phyloP scores from a whole-genome alignment of 148 eudicot species.

The Vaccinium myrtillus region DNA sequence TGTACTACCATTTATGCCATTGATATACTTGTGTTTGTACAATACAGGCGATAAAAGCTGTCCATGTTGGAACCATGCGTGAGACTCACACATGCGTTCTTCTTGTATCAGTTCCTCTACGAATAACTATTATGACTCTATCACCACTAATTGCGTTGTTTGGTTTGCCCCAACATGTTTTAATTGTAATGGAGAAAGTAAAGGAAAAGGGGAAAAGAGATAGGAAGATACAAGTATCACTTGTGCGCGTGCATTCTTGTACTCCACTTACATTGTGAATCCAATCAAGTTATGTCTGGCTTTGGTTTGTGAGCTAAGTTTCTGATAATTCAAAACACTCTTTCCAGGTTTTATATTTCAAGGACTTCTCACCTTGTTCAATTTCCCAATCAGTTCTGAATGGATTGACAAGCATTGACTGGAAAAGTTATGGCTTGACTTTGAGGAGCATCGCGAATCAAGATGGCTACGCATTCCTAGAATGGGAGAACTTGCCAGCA shows the following conservation, averaged over 20 bases:
- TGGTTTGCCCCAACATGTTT: slow-evolving; percentile 8
- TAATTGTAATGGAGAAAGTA: background rate
- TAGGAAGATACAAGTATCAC: background rate
- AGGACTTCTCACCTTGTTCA: slow-evolving; percentile 65
- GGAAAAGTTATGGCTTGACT: slow-evolving; percentile 73
- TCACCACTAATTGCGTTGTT: background rate
- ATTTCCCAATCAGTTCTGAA: slow-evolving; percentile 53
- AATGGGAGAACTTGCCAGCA: slow-evolving; percentile 81
- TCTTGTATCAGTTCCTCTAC: background rate
- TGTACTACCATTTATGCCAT: background rate
- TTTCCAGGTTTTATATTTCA: slow-evolving; percentile 71
- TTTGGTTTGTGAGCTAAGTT: background rate
- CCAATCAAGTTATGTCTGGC: background rate
- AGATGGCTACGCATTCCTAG: slow-evolving; percentile 52
- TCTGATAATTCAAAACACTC: background rate
- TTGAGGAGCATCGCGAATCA: slow-evolving; percentile 46
- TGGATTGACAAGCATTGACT: slow-evolving; percentile 65
- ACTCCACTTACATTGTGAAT: background rate
- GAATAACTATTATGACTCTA: background rate
- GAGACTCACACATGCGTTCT: background rate
- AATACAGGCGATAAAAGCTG: background rate
- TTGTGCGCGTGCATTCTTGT: background rate
- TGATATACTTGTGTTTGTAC: background rate
- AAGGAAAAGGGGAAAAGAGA: background rate
- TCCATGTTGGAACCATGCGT: background rate